These are phyloP conservation scores for Gossypium arboreum DNA, from an alignment of 345 rosid species.

Conservation along the genomic window DNA sequence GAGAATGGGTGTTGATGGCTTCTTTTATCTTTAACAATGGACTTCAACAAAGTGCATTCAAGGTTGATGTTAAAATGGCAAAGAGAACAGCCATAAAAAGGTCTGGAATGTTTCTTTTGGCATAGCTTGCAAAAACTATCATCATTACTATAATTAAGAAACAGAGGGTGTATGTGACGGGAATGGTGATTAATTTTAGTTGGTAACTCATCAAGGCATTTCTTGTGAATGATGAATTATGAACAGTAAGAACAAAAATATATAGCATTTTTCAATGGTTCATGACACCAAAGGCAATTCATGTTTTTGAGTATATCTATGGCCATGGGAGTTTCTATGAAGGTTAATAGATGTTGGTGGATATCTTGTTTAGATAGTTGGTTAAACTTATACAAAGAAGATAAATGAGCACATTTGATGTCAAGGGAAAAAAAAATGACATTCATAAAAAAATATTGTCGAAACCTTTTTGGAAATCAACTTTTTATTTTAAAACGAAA, in stretches of 20 bases:
- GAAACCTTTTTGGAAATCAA: too few relatives aligned
- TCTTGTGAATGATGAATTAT: too few relatives aligned
- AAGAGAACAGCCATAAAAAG: neutral
- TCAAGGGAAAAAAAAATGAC: neutral
- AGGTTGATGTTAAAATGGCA: neutral
- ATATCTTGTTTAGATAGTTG: too few relatives aligned
- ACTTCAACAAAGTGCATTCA: neutral
- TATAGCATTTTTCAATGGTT: too few relatives aligned
- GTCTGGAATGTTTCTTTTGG: accelerated
- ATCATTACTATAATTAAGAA: accelerated
- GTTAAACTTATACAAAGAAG: too few relatives aligned
- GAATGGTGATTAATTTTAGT: accelerated
- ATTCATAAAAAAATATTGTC: neutral
- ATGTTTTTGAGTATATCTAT: too few relatives aligned
- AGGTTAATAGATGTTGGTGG: too few relatives aligned
- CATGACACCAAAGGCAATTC: too few relatives aligned
- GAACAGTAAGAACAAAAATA: accelerated
- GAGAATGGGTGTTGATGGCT: neutral
- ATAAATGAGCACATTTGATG: neutral
- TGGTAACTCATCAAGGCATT: too few relatives aligned
- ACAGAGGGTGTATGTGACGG: accelerated
- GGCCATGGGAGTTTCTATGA: too few relatives aligned
- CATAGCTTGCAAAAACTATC: accelerated
- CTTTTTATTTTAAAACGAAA: too few relatives aligned
- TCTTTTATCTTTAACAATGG: neutral